Evolutionary conservation across 2,329 filamentous ascomycete species (phyloP).

Genomic region (Arachnopeziza araneosa): DNA sequence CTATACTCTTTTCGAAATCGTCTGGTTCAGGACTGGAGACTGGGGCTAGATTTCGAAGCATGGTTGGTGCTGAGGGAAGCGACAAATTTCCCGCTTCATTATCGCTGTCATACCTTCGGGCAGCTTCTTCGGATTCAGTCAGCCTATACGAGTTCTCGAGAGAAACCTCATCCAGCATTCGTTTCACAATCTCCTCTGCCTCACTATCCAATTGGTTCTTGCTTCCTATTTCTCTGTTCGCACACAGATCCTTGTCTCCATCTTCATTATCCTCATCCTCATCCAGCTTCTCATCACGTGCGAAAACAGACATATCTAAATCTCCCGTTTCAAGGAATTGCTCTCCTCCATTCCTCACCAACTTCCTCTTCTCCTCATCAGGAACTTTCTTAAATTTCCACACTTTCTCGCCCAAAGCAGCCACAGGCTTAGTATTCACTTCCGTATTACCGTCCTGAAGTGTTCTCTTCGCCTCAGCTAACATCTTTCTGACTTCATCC

Average conservation of each 20-base stretch:
- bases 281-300: conserved; percentile 33
- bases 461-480: conserved; percentile 23
- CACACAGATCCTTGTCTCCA: neutral
- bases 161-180: conserved; percentile 27
- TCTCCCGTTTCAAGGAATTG: conserved; percentile 19
- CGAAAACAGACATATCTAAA: conserved; percentile 29
- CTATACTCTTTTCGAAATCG: conserved; percentile 27
- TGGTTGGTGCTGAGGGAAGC: conserved; percentile 24
- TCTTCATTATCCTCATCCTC: conserved; percentile 16
- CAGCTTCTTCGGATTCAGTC: conserved; percentile 4
- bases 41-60: conserved; percentile 10
- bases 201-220: conserved; percentile 36
- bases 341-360: neutral
- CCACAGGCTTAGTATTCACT: neutral
- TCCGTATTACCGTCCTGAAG: conserved; percentile 12
- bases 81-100: conserved; percentile 2
- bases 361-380: conserved; percentile 17
- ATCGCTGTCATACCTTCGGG: neutral
- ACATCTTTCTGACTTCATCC: conserved; percentile 24
- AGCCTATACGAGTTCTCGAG: conserved; percentile 18
- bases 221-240: conserved; percentile 30
- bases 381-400: conserved; percentile 27
- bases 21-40: conserved; percentile 15
- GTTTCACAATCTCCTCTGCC: conserved; percentile 26
- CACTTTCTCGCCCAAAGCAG: neutral